A percentile compares a stretch with the other conserved stretches of the same genome.
Conservation (phyloP, 345 rosid genomes). For the Dovyalis caffra region DNA sequence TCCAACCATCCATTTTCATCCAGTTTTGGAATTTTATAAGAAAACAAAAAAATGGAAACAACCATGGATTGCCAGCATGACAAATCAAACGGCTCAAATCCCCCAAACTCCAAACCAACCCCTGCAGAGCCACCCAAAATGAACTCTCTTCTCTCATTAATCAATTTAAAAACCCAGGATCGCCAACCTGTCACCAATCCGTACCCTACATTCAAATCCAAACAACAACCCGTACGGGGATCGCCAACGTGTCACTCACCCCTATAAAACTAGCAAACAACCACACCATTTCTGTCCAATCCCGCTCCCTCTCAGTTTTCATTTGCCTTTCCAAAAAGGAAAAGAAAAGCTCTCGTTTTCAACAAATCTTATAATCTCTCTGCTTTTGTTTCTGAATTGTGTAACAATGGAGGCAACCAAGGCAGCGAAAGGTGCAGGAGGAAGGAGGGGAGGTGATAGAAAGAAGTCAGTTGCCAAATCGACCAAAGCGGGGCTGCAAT, state of each 20-base stretch:
- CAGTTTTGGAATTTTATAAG: too few species aligned
- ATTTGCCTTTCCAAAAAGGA: background rate
- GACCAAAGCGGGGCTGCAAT: conserved; percentile 21
- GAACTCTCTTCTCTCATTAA: background rate
- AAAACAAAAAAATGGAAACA: too few species aligned
- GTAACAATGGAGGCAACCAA: background rate
- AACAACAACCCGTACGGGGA: background rate
- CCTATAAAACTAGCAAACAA: background rate
- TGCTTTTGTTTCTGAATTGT: too few species aligned
- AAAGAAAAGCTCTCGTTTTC: background rate
- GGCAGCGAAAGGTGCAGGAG: conserved; percentile 22
- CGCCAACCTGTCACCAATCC: conserved; percentile 25
- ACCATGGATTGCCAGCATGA: background rate
- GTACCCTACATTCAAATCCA: background rate
- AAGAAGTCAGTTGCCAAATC: conserved; percentile 26
- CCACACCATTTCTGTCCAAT: background rate
- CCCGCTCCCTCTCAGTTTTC: background rate
- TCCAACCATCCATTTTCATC: too few species aligned
- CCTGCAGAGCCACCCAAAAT: too few species aligned
- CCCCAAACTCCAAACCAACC: too few species aligned
- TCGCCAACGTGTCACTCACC: background rate
- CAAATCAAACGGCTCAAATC: background rate
- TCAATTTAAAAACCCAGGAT: background rate
- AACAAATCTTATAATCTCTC: background rate
- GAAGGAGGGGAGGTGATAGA: conserved; percentile 20